A percentile compares a stretch with the other conserved stretches of the same genome.
phyloP scores from a whole-genome alignment of 257 asterid genomes.

The Voacanga thouarsii region DNA sequence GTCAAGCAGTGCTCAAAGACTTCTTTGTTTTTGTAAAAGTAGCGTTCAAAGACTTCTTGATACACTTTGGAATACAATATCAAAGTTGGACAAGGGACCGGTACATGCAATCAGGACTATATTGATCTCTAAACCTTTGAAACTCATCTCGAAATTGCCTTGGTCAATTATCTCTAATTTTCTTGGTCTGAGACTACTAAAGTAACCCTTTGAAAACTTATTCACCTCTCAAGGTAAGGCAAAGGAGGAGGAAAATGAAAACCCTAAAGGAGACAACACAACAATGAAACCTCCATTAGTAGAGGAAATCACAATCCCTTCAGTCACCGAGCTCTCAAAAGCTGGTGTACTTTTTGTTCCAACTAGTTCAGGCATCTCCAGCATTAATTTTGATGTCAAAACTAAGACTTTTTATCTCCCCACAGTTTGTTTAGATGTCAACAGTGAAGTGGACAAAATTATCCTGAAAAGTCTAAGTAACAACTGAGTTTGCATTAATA shows the following conservation, averaged over 20 bases:
- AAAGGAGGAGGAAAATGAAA: conserved; percentile 13
- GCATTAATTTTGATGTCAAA: conserved; percentile 22
- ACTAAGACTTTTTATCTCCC: conserved; percentile 25
- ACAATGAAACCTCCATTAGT: conserved; percentile 31
- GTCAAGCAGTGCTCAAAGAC: too few species aligned
- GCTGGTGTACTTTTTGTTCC: conserved; percentile 23
- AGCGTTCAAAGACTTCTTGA: background rate
- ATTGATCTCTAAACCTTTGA: conserved; percentile 35
- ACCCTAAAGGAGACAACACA: background rate
- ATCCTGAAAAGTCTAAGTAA: too few species aligned
- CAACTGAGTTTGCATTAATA: too few species aligned
- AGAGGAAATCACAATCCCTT: conserved; percentile 34
- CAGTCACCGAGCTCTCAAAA: conserved; percentile 27
- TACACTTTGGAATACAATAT: conserved; percentile 25
- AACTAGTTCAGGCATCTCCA: conserved; percentile 20
- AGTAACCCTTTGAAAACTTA: conserved; percentile 32
- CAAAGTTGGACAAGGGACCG: conserved; percentile 23
- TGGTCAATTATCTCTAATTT: conserved; percentile 38
- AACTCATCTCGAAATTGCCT: conserved; percentile 33
- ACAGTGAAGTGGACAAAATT: conserved; percentile 30
- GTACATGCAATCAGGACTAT: conserved; percentile 23
- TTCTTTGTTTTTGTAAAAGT: too few species aligned
- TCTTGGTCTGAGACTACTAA: conserved; percentile 28
- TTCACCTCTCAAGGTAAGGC: conserved; percentile 2
- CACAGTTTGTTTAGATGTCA: conserved; percentile 20